phyloP scores from a whole-genome alignment of 495 filamentous ascomycete species.

The Thermochaetoides thermophila region DNA sequence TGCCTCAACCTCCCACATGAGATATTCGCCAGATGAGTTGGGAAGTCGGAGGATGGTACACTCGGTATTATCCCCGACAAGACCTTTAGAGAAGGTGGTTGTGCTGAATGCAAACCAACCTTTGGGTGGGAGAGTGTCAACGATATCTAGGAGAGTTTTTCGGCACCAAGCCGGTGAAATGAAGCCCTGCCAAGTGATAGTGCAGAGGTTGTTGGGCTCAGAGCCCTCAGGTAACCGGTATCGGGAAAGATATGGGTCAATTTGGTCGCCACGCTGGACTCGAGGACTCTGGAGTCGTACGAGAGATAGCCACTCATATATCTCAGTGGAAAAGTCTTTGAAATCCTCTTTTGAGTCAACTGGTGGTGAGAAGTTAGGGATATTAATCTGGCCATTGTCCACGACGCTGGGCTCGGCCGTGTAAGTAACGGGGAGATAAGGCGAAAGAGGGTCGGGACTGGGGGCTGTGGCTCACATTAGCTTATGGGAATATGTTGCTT shows the following conservation, averaged over 20 bases:
- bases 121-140: slow-evolving; percentile 25
- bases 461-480: slow-evolving; percentile 20
- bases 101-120: slow-evolving; percentile 36
- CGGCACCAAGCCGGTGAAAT: slow-evolving; percentile 32
- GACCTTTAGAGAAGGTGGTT: slow-evolving; percentile 29
- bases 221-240: slow-evolving; percentile 49
- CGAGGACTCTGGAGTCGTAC: slow-evolving; percentile 59
- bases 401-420: slow-evolving; percentile 19
- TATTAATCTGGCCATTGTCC: slow-evolving; percentile 21
- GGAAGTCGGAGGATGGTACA: slow-evolving; percentile 33
- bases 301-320: slow-evolving; percentile 79
- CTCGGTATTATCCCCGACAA: slow-evolving; percentile 27
- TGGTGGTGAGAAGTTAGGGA: slow-evolving; percentile 36
- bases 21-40: slow-evolving; percentile 29
- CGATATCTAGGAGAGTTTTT: slow-evolving; percentile 23
- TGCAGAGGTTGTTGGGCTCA: slow-evolving; percentile 23
- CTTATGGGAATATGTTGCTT: not conserved
- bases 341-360: slow-evolving; percentile 31
- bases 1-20: slow-evolving; percentile 38
- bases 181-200: slow-evolving; percentile 40
- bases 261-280: slow-evolving; percentile 44
- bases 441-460: slow-evolving; percentile 34
- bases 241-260: slow-evolving; percentile 71
- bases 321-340: slow-evolving; percentile 44
- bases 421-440: slow-evolving; percentile 38